Percentiles rank a stretch among this genome's conserved stretches.
Evolutionary conservation across 192 early-diverging fungal genomes (phyloP).

Genomic region (Backusella westeae): DNA sequence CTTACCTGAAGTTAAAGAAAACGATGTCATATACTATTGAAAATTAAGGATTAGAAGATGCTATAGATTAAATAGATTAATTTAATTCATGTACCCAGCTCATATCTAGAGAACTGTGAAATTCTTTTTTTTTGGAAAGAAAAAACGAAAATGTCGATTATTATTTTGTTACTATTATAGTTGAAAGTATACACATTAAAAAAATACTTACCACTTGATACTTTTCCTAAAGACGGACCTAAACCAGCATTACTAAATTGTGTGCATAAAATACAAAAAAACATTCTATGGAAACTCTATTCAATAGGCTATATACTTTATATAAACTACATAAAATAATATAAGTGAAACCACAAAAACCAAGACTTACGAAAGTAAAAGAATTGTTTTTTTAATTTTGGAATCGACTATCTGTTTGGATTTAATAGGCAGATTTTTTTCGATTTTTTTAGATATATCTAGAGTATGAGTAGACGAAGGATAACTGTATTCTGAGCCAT

Average conservation of each 20-base stretch:
- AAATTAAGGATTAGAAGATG: neutral
- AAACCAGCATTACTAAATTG: neutral
- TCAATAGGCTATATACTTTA: neutral
- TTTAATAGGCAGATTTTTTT: neutral
- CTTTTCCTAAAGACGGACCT: neutral
- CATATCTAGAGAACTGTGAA: neutral
- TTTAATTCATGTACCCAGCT: neutral
- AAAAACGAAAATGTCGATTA: neutral
- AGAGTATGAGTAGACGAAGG: neutral
- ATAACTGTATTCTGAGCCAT: neutral
- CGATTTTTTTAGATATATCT: neutral
- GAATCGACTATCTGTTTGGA: neutral
- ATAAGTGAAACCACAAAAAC: neutral
- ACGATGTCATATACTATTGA: neutral
- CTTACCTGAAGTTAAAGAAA: neutral
- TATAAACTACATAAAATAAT: neutral
- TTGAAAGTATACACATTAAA: neutral
- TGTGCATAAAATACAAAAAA: neutral
- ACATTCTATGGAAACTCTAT: neutral
- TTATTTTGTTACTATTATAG: neutral
- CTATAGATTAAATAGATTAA: neutral
- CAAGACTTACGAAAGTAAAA: neutral
- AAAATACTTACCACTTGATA: neutral
- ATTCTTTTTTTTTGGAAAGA: neutral
- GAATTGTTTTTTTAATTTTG: neutral